Conservation (phyloP, 2,329 filamentous ascomycete species). For the Thermoascus crustaceus region DNA sequence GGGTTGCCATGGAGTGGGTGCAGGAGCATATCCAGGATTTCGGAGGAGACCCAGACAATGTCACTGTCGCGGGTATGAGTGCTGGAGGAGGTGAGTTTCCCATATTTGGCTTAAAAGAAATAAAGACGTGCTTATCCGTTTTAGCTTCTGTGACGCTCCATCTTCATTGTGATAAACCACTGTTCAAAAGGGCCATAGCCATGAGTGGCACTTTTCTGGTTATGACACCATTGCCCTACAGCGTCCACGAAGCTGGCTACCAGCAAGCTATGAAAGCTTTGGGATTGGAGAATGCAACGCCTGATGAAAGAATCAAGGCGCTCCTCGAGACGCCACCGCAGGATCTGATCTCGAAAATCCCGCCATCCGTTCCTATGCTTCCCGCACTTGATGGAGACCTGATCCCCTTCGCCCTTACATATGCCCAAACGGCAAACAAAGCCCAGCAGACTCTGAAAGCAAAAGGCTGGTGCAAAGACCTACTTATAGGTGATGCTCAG, state of each 20-base stretch:
- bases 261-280: constrained; percentile 32
- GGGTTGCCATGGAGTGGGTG: constrained; percentile 33
- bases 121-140: constrained; percentile 6
- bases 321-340: constrained; percentile 34
- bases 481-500: constrained; percentile 43
- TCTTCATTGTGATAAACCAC: constrained; percentile 27
- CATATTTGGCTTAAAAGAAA: background rate
- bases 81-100: constrained; percentile 35
- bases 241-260: constrained; percentile 37
- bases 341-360: constrained; percentile 35
- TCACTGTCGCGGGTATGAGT: constrained; percentile 41
- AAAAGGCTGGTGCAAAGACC: constrained; percentile 38
- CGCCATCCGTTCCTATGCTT: constrained; percentile 24
- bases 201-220: constrained; percentile 41
- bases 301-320: constrained; percentile 35
- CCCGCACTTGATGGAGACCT: constrained; percentile 40
- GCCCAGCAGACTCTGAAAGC: constrained; percentile 30
- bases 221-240: constrained; percentile 30
- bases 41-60: constrained; percentile 33
- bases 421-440: constrained; percentile 14
- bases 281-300: constrained; percentile 28
- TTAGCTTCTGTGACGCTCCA: constrained; percentile 25
- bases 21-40: constrained; percentile 34
- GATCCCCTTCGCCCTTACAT: constrained; percentile 21
- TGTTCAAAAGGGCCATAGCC: constrained; percentile 36